A percentile compares a stretch with the other conserved stretches of the same genome.
These are phyloP conservation scores for Alternaria burnsii DNA, from an alignment of 2,329 filamentous ascomycete genomes.

Conservation along the genomic window DNA sequence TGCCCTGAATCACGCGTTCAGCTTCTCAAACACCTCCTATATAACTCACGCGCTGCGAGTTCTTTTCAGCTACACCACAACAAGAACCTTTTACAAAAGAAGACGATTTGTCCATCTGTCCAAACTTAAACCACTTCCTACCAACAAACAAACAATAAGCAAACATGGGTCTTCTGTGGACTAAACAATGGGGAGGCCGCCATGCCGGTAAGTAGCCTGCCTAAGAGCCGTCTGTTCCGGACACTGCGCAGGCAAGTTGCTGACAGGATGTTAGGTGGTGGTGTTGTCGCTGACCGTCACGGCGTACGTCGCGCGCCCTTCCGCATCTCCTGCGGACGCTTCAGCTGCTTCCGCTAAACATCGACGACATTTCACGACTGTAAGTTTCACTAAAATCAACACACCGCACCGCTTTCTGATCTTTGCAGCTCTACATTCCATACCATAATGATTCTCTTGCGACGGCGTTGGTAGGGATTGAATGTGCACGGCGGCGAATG, in stretches of 20 bases:
- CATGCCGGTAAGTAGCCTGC: slow-evolving; percentile 49
- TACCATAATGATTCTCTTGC: slow-evolving; percentile 11
- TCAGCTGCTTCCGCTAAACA: slow-evolving; percentile 63
- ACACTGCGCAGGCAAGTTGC: slow-evolving; percentile 16
- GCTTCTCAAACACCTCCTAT: slow-evolving; percentile 22
- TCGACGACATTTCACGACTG: slow-evolving; percentile 40
- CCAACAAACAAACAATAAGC: slow-evolving; percentile 19
- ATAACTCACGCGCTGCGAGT: slow-evolving; percentile 14
- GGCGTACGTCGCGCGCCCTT: slow-evolving; percentile 62
- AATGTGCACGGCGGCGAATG: background rate
- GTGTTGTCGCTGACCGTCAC: slow-evolving; percentile 61
- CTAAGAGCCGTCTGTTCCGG: slow-evolving; percentile 10
- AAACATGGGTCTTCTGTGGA: slow-evolving; percentile 59
- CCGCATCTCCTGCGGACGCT: slow-evolving; percentile 59
- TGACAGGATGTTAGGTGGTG: slow-evolving; percentile 54
- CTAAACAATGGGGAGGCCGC: slow-evolving; percentile 55
- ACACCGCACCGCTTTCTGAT: background rate
- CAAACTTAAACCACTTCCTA: background rate
- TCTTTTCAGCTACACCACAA: slow-evolving; percentile 8
- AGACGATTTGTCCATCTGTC: background rate
- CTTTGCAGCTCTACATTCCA: background rate
- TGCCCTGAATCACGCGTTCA: slow-evolving; percentile 19
- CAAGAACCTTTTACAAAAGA: slow-evolving; percentile 5
- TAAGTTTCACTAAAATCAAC: slow-evolving; percentile 9
- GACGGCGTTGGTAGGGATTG: slow-evolving; percentile 24